Conservation (phyloP, 768 basidiomycete species). For the Kwoniella sp. region DNA sequence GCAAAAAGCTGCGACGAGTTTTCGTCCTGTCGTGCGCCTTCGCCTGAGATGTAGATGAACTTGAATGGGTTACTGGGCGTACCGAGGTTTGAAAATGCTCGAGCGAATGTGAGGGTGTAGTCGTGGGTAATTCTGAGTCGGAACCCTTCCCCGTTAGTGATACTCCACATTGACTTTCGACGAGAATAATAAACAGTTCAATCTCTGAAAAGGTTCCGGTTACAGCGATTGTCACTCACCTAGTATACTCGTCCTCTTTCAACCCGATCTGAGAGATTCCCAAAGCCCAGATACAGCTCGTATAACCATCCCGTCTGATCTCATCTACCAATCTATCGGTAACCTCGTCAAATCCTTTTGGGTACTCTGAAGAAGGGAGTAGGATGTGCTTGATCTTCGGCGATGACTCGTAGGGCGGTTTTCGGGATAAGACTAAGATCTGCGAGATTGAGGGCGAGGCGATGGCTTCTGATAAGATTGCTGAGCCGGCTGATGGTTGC, state of each 20-base stretch:
- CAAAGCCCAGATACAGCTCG: conserved; percentile 32
- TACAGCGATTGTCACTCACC: conserved; percentile 13
- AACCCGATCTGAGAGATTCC: conserved; percentile 30
- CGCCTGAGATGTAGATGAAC: conserved; percentile 58
- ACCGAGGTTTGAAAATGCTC: conserved; percentile 53
- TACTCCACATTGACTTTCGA: too few relatives aligned
- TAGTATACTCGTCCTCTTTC: conserved; percentile 31
- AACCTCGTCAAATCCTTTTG: conserved; percentile 32
- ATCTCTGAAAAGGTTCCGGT: too few relatives aligned
- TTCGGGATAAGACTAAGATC: conserved; percentile 27
- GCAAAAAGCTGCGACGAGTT: conserved; percentile 54
- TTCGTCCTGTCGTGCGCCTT: conserved; percentile 56
- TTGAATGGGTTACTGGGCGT: conserved; percentile 52
- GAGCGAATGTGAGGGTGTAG: conserved; percentile 53
- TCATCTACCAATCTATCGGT: conserved; percentile 18
- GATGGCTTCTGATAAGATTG: conserved; percentile 26
- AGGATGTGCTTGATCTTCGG: conserved; percentile 25
- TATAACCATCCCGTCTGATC: conserved; percentile 23
- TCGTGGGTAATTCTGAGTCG: conserved; percentile 55
- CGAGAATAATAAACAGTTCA: not conserved
- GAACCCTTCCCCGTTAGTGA: too few relatives aligned
- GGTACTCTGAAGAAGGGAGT: conserved; percentile 26
- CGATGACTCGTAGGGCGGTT: conserved; percentile 22
- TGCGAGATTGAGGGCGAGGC: conserved; percentile 24
- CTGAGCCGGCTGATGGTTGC: conserved; percentile 37